A percentile compares a stretch with the other conserved stretches of the same genome.
Conservation (phyloP, 495 filamentous ascomycete genomes). For the Lasiosphaeria hispida region DNA sequence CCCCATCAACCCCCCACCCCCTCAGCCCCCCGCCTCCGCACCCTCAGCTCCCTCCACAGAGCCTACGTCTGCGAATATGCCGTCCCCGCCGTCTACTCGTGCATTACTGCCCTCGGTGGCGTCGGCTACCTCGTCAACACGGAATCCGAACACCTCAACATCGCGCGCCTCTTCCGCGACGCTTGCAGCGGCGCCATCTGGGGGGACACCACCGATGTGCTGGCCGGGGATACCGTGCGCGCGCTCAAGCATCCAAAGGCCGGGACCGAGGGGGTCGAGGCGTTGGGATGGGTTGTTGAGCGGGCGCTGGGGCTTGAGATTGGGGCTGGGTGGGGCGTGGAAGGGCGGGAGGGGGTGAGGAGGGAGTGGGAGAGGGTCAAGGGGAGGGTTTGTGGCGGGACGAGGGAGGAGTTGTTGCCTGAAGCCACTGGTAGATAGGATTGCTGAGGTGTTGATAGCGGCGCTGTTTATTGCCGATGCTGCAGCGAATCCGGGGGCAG, state of each 20-base stretch:
- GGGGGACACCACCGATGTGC: slow-evolving; percentile 72
- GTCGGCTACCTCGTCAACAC: slow-evolving; percentile 68
- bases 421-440: slow-evolving; percentile 33
- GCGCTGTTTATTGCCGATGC: slow-evolving; percentile 34
- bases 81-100: slow-evolving; percentile 56
- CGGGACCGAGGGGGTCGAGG: slow-evolving; percentile 37
- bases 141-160: slow-evolving; percentile 59
- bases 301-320: neutral
- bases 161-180: slow-evolving; percentile 64
- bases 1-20: neutral
- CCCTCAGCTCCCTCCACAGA: slow-evolving; percentile 65
- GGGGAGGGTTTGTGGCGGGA: slow-evolving; percentile 15
- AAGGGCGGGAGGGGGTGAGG: neutral
- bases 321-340: neutral
- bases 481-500: slow-evolving; percentile 19
- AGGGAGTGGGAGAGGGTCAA: slow-evolving; percentile 27
- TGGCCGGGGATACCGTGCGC: slow-evolving; percentile 60
- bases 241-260: slow-evolving; percentile 50
- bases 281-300: slow-evolving; percentile 39
- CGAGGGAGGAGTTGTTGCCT: slow-evolving; percentile 26
- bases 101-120: slow-evolving; percentile 72
- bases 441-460: slow-evolving; percentile 38
- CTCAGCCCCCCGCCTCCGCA: slow-evolving; percentile 41
- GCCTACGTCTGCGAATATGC: slow-evolving; percentile 54
- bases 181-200: slow-evolving; percentile 65